These are phyloP conservation scores for Populus euphratica DNA, from an alignment of 345 rosid genomes.

Conservation along the genomic window DNA sequence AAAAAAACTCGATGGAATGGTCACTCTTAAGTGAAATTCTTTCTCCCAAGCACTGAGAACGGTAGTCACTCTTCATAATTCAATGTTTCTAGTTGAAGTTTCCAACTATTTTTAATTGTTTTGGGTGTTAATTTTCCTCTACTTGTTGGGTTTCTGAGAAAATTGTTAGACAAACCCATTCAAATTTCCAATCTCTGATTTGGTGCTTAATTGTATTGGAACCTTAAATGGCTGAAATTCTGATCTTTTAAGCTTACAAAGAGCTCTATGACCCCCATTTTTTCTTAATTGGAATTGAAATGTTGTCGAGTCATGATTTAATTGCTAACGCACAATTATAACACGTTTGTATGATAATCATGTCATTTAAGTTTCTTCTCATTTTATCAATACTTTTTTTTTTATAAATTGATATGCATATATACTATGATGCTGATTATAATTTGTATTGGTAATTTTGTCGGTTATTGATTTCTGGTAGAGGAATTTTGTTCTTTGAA, in stretches of 20 bases:
- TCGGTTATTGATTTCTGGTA: background rate
- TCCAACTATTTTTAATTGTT: background rate
- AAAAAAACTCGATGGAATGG: background rate
- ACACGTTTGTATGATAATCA: background rate
- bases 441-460: background rate
- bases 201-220: background rate
- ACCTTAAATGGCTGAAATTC: background rate
- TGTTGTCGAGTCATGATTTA: background rate
- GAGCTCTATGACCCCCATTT: background rate
- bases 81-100: background rate
- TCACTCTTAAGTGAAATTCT: background rate
- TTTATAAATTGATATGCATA: background rate
- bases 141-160: background rate
- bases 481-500: background rate
- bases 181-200: background rate
- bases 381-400: too few relatives aligned
- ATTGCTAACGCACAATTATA: background rate
- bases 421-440: background rate
- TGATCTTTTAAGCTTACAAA: too few relatives aligned
- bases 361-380: background rate
- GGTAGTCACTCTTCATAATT: background rate
- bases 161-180: background rate
- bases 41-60: background rate
- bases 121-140: background rate
- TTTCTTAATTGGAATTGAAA: background rate